A percentile compares a stretch with the other conserved stretches of the same genome.
These are phyloP conservation scores for Petunia secreta DNA, from an alignment of 257 asterid genomes.

Conservation along the genomic window DNA sequence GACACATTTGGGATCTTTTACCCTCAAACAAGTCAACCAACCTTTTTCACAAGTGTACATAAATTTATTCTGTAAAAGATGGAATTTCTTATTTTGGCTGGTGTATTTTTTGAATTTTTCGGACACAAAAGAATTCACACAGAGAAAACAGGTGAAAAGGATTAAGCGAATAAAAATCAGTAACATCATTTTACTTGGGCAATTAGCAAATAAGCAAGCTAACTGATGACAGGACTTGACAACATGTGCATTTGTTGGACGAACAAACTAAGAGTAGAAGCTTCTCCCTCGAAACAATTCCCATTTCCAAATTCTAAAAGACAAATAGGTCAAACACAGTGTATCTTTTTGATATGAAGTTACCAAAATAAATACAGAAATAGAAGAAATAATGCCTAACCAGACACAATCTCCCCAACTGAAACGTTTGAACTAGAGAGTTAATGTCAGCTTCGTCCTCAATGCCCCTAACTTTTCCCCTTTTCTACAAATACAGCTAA, in stretches of 20 bases:
- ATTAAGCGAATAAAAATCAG: no score
- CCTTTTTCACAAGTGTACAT: neutral
- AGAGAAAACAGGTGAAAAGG: no score
- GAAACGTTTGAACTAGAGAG: neutral
- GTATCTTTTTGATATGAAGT: neutral
- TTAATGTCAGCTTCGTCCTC: constrained; percentile 7
- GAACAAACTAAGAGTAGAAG: no score
- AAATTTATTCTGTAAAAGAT: neutral
- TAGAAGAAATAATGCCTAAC: neutral
- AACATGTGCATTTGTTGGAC: no score
- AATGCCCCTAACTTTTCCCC: neutral
- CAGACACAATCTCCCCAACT: neutral
- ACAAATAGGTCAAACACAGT: neutral
- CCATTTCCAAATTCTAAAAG: no score
- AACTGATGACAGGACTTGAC: no score
- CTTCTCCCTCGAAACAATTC: no score
- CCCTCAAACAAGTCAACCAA: constrained; percentile 20
- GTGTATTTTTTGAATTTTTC: neutral
- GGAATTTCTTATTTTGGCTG: neutral
- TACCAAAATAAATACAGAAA: neutral
- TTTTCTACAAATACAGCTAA: neutral
- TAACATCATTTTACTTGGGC: no score
- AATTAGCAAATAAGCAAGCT: no score
- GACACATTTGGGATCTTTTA: neutral
- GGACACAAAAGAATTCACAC: no score